Base-by-base conservation (phyloP, 1,284 basidiomycete genomes). In the Pascua sp. region DNA sequence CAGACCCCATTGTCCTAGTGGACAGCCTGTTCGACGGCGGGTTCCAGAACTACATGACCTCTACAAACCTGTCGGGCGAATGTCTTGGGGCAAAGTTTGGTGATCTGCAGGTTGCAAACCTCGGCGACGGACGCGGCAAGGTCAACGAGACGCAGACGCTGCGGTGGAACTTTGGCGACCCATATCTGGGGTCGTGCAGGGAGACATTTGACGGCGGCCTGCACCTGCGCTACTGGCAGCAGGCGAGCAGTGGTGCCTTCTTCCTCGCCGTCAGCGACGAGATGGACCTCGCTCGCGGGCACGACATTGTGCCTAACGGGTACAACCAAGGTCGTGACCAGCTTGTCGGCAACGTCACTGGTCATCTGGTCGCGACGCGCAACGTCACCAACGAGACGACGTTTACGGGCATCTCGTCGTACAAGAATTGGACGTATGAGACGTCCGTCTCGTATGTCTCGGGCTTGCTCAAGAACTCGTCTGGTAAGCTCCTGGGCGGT, bases 221-320 rank as follows among this genome's bases (percentile, higher is more conserved):
- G 67, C 94, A 98, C 71, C 86, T 94, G 72, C 84, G 94, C 32
- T 94, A 93, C 76, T 98, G 90, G 89, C 74, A 82, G 1, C 92
- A 96, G 76, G 81, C 88, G 59, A 88, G 87, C 0, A 76, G 80
- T 4, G 60, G 77, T 10, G 91, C 92, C 8, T 81, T 89, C 56
- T 97, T 97, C 72, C 80, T 96, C 78, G 92, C 90, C 1, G 78
- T 81, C 8, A 90, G 88, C 0, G 87, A 88, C 64, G 90, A 93
- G 73, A 72, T 82, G 71, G 84, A 87, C 38, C 79, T 88, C 40
- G 75, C 80, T 4, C 57, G 83, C 83, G 62, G 77, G 5, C 85
- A 87, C 69, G 80, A 83, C 59, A 85, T 87, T 65, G 66, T 84
- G 4, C 70, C 71, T 16, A 80, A 87, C 53, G 85, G 86, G 15